Percentiles rank a stretch among this genome's conserved stretches.
Evolutionary conservation across 148 eudicot genomes (phyloP).

Genomic region (Polygonum aviculare): DNA sequence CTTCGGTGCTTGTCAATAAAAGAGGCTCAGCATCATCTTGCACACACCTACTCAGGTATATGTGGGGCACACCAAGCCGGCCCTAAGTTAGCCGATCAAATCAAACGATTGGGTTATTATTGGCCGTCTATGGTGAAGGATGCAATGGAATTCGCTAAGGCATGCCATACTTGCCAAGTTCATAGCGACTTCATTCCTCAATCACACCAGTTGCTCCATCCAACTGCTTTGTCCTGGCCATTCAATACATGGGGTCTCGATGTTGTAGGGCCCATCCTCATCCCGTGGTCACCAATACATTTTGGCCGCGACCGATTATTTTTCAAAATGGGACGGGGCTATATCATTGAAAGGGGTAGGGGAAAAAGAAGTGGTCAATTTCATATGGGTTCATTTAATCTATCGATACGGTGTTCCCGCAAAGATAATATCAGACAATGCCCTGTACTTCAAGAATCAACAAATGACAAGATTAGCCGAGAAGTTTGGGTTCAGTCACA

Average conservation of each 20-base stretch:
- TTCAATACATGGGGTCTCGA: neutral
- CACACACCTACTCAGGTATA: neutral
- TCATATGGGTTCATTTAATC: neutral
- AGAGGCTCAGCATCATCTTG: neutral
- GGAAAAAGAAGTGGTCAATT: neutral
- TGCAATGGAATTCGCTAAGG: neutral
- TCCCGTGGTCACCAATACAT: neutral
- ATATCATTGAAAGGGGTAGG: neutral
- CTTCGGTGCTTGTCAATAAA: neutral
- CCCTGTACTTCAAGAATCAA: neutral
- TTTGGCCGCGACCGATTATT: neutral
- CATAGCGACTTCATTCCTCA: neutral
- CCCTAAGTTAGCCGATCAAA: neutral
- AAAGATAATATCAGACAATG: neutral
- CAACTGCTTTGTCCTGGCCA: neutral
- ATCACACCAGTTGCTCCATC: neutral
- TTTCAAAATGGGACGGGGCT: neutral
- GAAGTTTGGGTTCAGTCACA: neutral
- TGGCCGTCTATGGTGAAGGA: neutral
- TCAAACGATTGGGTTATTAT: neutral
- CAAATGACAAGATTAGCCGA: neutral
- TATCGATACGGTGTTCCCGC: neutral
- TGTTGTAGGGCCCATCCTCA: neutral
- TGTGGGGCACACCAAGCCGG: neutral
- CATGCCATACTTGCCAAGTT: neutral